Evolutionary conservation across 1,284 basidiomycete genomes (phyloP).

Genomic region (Phellinidium pouzarii): DNA sequence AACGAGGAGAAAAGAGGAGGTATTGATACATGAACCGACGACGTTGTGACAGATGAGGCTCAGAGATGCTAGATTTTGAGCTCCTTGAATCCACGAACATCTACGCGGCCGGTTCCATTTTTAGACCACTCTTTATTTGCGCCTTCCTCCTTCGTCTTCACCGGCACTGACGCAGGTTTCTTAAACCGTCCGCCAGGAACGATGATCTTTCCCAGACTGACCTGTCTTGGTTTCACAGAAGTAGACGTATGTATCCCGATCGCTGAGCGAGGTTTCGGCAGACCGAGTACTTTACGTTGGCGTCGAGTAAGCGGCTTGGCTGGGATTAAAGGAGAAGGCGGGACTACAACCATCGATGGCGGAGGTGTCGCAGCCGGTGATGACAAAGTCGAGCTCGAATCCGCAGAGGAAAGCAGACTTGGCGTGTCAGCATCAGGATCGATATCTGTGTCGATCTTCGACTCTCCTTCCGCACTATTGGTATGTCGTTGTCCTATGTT

Average conservation of each 20-base stretch:
- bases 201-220: slow-evolving; percentile 45
- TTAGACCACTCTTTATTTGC: slow-evolving; percentile 52
- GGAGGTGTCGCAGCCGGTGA: slow-evolving; percentile 35
- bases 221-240: slow-evolving; percentile 23
- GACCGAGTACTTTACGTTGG: slow-evolving; percentile 58
- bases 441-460: slow-evolving; percentile 20
- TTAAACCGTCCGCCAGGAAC: slow-evolving; percentile 50
- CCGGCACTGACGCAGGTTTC: slow-evolving; percentile 25
- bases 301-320: slow-evolving; percentile 46
- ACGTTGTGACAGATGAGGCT: background rate
- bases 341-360: slow-evolving; percentile 23
- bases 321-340: slow-evolving; percentile 24
- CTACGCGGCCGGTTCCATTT: slow-evolving; percentile 68
- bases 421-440: slow-evolving; percentile 36
- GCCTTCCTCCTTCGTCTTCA: slow-evolving; percentile 25
- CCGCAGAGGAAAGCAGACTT: slow-evolving; percentile 37
- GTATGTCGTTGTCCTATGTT: slow-evolving; percentile 12
- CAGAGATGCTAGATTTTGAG: slow-evolving; percentile 52
- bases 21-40: background rate
- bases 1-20: background rate
- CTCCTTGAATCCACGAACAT: slow-evolving; percentile 75
- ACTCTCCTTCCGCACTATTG: slow-evolving; percentile 18
- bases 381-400: slow-evolving; percentile 36
- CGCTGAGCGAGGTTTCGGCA: slow-evolving; percentile 45
- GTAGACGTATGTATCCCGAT: slow-evolving; percentile 17